Base-by-base conservation (phyloP, 2,329 filamentous ascomycete species). In the Ophiocordyceps polyrhachis-furcata region DNA sequence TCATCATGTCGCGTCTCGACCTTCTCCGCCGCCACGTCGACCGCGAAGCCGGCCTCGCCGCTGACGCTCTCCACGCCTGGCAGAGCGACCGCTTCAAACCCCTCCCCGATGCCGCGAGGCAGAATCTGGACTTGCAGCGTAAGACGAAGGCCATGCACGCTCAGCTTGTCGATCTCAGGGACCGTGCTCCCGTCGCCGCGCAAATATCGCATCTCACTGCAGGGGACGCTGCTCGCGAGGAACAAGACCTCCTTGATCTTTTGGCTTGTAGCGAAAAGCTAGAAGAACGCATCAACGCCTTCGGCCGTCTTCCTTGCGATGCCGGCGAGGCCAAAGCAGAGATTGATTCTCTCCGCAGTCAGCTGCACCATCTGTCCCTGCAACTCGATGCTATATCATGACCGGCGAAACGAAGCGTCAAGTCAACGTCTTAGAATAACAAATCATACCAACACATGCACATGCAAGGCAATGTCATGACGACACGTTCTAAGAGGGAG, bases 91-190 rank as follows among this genome's bases (percentile, higher is more conserved):
- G 58, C 14, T 81, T 74, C 53, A 68, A 73, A 15, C 70, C 74
- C 0, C 61, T 76, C 0, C 55, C 73, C 0, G 67, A 76, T 49
- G 63, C 88, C 4, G 73, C 76, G 12, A 76, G 76, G 50, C 72
- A 80, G 50, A 89, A 86, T n/a, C 68, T 79, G 4, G 81, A 91
- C 43, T 74, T 82, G 61, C 76, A 79, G 50, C 76, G 83, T 45
- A 76, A 71, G 46, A 74, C 81, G 43, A 86, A 85, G 56, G 62
- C 73, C n/a, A 65, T 84, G 35, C 64, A 70, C 14, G 63, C 75
- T 2, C 81, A 81, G 52, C 65, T 88, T 1, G 74, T 74, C 15
- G 84, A 91, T 54, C 52, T 59, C 28, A 54, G 66, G 42, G 73
- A 78, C 45, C 69, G 69, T 5, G 38, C 17, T 9, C 38, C 13